phyloP scores from a whole-genome alignment of 345 rosid genomes.

The Psidium guajava region DNA sequence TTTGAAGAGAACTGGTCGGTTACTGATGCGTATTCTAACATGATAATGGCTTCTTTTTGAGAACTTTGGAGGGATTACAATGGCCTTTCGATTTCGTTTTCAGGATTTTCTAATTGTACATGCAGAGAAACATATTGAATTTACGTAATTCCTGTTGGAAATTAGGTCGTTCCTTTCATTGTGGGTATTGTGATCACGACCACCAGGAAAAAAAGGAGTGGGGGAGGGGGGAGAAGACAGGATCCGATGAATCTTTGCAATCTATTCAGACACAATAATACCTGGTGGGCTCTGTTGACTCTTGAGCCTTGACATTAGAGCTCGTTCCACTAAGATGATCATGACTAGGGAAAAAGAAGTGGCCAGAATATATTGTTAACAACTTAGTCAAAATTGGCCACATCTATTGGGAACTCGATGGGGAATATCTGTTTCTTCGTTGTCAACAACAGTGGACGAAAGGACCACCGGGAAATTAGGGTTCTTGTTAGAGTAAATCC shows the following conservation, averaged over 20 bases:
- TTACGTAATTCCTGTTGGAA: background rate
- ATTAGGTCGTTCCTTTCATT: background rate
- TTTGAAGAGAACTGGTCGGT: background rate
- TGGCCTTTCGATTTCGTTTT: background rate
- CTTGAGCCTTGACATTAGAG: background rate
- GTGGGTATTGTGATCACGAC: background rate
- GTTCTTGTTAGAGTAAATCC: background rate
- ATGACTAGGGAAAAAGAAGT: background rate
- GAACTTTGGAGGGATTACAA: background rate
- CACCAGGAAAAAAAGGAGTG: background rate
- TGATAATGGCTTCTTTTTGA: background rate
- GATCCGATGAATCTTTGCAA: background rate
- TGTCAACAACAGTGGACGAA: background rate
- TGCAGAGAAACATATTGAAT: background rate
- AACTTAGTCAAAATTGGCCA: background rate
- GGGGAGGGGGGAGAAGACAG: background rate
- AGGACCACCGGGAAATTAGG: background rate
- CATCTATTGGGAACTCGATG: background rate
- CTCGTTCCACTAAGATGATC: background rate
- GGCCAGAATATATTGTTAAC: background rate
- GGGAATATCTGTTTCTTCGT: background rate
- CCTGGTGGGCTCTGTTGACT: background rate
- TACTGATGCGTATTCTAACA: background rate
- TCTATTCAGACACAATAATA: background rate
- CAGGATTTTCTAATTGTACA: background rate